Evolutionary conservation across 805 yeast species (phyloP), one percentile per base, ranked within the genome.

Genomic region (Saccharomycopsis vini): DNA sequence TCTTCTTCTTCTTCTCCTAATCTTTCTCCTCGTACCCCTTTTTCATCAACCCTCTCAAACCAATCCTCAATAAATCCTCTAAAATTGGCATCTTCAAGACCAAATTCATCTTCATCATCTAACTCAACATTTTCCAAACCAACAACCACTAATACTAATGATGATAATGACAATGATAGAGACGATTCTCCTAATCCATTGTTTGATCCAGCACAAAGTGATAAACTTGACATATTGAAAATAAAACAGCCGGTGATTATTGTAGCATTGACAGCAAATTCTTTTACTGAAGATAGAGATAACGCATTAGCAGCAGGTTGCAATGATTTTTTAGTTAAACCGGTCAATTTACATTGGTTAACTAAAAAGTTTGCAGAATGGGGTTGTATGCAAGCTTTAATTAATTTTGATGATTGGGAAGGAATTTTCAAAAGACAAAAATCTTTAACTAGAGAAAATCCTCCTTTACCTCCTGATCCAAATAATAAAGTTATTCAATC

Each of bases 381-480:
- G 97, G 97, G 98, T 0, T 90, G 97, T 62, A 90, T 90, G 97
- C 98, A 90, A 63, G 97, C 97, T 1, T 66, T 90, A 40, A 89
- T 90, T 59, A 95, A 90, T 62, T 90, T 83, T 61, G 96, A 92
- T 59, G 90, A 94, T 31, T 92, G 97, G 94, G 77, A 74, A 52
- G 66, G 67, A 31, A 69, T 69, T 7, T 9, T 7, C 12, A 7
- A 12, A 7, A 26, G 29, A 26, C 29, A 26, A 26, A 26, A 7
- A 9, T 26, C 10, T 26, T 26, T 26, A 12, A 26, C 7, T 26
- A 26, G 29, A n/a, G n/a, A n/a, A n/a, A n/a, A n/a, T n/a, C n/a
- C n/a, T n/a, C n/a, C n/a, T n/a, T n/a, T n/a, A n/a, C n/a, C n/a
- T n/a, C n/a, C n/a, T n/a, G n/a, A n/a, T n/a, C n/a, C n/a, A n/a